Base-by-base conservation (phyloP, 192 early-diverging fungal species). In the Umbelopsis isabellina region DNA sequence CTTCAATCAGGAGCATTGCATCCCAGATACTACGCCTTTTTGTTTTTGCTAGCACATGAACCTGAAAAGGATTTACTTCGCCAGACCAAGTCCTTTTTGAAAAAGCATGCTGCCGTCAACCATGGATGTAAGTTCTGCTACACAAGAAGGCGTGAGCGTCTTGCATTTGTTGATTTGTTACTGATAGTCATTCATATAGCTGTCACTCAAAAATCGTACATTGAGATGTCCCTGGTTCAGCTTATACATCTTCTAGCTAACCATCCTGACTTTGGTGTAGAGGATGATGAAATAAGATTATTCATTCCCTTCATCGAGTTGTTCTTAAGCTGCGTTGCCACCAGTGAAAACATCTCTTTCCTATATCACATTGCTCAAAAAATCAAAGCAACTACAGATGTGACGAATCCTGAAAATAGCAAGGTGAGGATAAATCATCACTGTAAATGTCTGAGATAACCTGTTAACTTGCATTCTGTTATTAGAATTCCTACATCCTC, bases 1-100 rank as follows among this genome's bases (percentile, higher is more conserved):
- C 77, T 97, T 55, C 83, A 84, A 8, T 35, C 74, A 15, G 72
- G 84, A 64, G 79, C 81, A 2, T 72, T 99, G 0, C 90, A 87
- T 46, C 77, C 88, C 53, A 86, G 94, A 1, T 96, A 89, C 70
- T 75, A 91, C 22, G 78, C 90, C 16, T 73, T 90, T 8, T 53
- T 97, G 47, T 87, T 94, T 68, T 73, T 99, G 50, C 89, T 86
- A 7, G 97, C 95, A 0, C 90, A 95, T 70, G 97, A 99, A 45
- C 93, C 94, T 0, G 94, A 96, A 67, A 49, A 73, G 1, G 86
- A 83, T 0, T 85, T 97, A 65, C n/a, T 84, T 76, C 69, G 77
- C 80, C 53, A 89, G 88, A 50, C 86, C 84, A 72, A 85, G 72
- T n/a, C 74, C 79, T 65, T 89, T 81, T 20, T 86, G 86, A 72